These are phyloP conservation scores for Phaeosphaeriaceae sp. DNA, from an alignment of 2,329 filamentous ascomycete species.

Conservation along the genomic window DNA sequence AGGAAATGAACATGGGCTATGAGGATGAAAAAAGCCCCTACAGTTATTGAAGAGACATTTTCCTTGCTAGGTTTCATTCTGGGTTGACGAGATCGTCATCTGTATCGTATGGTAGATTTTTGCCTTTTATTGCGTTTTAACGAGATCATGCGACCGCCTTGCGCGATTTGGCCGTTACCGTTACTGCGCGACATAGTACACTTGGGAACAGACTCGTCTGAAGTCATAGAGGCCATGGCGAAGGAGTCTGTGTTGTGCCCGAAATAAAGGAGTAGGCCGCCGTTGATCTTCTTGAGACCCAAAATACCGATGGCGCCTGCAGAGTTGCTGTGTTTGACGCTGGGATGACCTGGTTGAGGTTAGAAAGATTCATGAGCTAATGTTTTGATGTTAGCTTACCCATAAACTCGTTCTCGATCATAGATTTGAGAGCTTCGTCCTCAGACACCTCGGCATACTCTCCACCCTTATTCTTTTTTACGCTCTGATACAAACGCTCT, in stretches of 20 bases:
- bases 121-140: conserved; percentile 40
- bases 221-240: conserved; percentile 87
- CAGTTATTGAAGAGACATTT: too few relatives aligned
- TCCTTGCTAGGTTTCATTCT: too few relatives aligned
- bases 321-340: conserved; percentile 79
- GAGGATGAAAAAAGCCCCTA: too few relatives aligned
- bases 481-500: conserved; percentile 78
- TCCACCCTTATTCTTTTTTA: conserved; percentile 66
- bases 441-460: conserved; percentile 71
- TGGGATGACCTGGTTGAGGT: conserved; percentile 67
- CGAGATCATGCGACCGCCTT: conserved; percentile 61
- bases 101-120: conserved; percentile 13
- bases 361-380: conserved; percentile 3
- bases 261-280: conserved; percentile 85
- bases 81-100: neutral
- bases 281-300: conserved; percentile 80
- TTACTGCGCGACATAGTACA: conserved; percentile 86
- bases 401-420: conserved; percentile 92
- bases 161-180: conserved; percentile 59
- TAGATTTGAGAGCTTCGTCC: conserved; percentile 77
- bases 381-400: conserved; percentile 51
- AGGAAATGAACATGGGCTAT: too few relatives aligned
- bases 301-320: conserved; percentile 90
- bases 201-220: conserved; percentile 73
- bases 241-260: conserved; percentile 94